These are phyloP conservation scores for Fusarium papillatum DNA, from an alignment of 2,329 filamentous ascomycete species.

Conservation along the genomic window DNA sequence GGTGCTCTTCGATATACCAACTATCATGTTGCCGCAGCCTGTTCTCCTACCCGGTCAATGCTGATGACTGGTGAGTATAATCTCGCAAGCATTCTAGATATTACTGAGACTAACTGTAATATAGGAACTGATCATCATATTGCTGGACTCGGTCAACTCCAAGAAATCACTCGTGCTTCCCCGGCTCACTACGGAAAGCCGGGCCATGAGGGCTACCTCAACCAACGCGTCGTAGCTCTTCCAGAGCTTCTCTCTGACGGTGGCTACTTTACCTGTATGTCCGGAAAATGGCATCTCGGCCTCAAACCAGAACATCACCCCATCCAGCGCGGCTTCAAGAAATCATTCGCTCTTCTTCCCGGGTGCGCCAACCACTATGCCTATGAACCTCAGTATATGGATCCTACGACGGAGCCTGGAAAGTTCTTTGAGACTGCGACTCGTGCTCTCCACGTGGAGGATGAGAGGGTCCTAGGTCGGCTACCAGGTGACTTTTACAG, in stretches of 20 bases:
- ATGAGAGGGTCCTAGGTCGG: neutral
- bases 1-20: conserved; percentile 71
- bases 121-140: conserved; percentile 68
- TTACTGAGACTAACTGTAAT: conserved; percentile 41
- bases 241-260: neutral
- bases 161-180: conserved; percentile 49
- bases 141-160: conserved; percentile 65
- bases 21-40: conserved; percentile 75
- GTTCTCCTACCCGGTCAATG: conserved; percentile 75
- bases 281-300: conserved; percentile 8
- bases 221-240: conserved; percentile 4
- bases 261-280: neutral
- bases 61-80: conserved; percentile 64
- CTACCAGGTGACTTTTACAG: neutral
- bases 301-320: neutral
- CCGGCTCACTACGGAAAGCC: neutral
- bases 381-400: neutral
- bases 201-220: conserved; percentile 1
- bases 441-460: neutral
- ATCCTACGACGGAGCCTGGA: neutral
- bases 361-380: conserved; percentile 64
- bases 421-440: conserved; percentile 6
- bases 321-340: neutral
- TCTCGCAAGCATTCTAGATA: no score
- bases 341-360: conserved; percentile 54